Base-by-base conservation (phyloP, 228 moss, liverwort and hornwort genomes). In the Sphagnum fallax region DNA sequence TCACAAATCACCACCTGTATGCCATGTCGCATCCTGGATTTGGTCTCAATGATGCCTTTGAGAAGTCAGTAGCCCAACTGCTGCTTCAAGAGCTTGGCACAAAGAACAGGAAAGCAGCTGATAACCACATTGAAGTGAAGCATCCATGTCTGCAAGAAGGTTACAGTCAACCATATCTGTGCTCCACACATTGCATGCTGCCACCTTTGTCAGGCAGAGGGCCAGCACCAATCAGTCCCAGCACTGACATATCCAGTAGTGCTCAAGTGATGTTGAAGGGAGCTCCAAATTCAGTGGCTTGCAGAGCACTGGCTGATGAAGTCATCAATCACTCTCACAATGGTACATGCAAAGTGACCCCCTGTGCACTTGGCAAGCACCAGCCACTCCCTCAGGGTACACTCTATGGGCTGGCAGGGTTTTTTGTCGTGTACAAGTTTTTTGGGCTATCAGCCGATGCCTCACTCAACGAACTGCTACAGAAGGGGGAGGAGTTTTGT, bases 381-480 rank as follows among this genome's bases (percentile, higher is more conserved):
- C 97, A 97, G 77, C 97, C 97, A 8, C 49, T 77, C 71, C 88
- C 91, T 12, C 76, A 88, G 61, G 93, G 97, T 8, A 76, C 87
- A 52, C 93, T 97, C 68, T 93, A 85, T 64, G 97, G 91, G 11
- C 75, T 97, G 47, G 87, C 97, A 72, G 97, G 97, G 0, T 98
- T 98, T 73, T 98, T 84, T 67, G 93, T 98, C 52, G 97, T 98
- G n/a, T 98, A 90, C 53, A 93, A 90, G 75, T 98, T 98, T 67
- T 98, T 98, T 69, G 87, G 93, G 60, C 79, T 98, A 59, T 74
- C 85, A 8, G 81, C 91, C 61, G 77, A 75, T 52, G 82, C 87
- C 62, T 85, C 91, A 13, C 75, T 98, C 50, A 78, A 86, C 64
- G 93, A 98, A 12, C 80, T 98, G 14, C 78, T 93, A 50, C 67